phyloP scores from a whole-genome alignment of 306 rosid species.

The Amphicarpaea edgeworthii region DNA sequence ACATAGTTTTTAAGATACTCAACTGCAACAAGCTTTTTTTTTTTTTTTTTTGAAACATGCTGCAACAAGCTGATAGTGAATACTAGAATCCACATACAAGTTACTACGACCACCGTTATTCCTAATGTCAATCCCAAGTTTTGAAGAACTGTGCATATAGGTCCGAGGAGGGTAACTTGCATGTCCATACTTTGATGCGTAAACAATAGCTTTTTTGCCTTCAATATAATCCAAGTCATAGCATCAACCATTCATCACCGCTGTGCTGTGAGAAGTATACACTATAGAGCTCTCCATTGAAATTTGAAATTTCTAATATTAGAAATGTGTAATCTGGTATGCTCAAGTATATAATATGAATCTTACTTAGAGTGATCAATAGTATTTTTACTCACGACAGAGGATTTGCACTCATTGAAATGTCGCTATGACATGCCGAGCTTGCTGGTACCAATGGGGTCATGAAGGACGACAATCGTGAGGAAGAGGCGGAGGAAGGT shows the following conservation, averaged over 20 bases:
- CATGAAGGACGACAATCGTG: too few species aligned
- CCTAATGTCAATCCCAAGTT: conserved; percentile 56
- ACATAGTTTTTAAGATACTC: conserved; percentile 53
- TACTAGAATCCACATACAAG: conserved; percentile 53
- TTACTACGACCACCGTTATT: conserved; percentile 50
- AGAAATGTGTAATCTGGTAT: too few species aligned
- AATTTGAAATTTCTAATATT: too few species aligned
- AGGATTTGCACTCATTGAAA: too few species aligned
- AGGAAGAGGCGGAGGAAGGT: too few species aligned
- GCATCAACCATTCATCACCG: conserved; percentile 58
- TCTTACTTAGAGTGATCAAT: too few species aligned
- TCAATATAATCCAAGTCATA: conserved; percentile 47
- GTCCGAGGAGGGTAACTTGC: conserved; percentile 58
- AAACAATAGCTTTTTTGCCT: conserved; percentile 53
- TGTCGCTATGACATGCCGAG: too few species aligned
- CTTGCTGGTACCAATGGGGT: too few species aligned
- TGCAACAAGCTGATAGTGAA: conserved; percentile 53
- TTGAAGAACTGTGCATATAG: conserved; percentile 55
- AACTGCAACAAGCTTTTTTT: too few species aligned
- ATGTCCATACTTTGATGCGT: conserved; percentile 54
- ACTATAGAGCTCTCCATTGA: conserved; percentile 54
- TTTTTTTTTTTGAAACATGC: too few species aligned
- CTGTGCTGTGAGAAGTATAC: conserved; percentile 59
- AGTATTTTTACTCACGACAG: too few species aligned
- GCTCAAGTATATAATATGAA: too few species aligned